A percentile compares a stretch with the other conserved stretches of the same genome.
Conservation (phyloP, 306 rosid genomes). For the Betula pendula region DNA sequence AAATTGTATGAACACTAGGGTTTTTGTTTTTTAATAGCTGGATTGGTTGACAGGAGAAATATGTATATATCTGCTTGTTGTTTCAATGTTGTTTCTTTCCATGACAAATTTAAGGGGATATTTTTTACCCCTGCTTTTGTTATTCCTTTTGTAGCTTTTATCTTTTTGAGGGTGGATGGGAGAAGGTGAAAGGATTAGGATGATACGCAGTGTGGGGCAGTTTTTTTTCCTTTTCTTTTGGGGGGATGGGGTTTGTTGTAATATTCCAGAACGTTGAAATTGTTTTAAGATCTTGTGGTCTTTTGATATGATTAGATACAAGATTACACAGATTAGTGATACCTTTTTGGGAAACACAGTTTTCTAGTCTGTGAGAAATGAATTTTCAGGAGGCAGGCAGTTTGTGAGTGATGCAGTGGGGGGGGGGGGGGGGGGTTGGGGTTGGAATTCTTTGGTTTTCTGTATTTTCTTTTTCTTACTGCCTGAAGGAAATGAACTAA, state of each 20-base stretch:
- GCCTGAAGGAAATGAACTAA: not conserved
- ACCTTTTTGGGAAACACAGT: not conserved
- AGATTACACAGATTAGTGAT: not conserved
- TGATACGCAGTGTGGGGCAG: not conserved
- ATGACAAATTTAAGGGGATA: not conserved
- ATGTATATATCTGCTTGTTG: not conserved
- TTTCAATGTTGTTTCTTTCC: not conserved
- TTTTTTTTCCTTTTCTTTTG: not conserved
- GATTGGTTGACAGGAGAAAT: not conserved
- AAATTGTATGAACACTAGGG: not conserved
- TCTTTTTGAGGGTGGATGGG: not conserved
- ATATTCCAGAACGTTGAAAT: not conserved
- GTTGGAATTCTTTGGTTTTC: not conserved
- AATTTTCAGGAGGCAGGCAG: too few species aligned
- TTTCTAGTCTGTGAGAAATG: not conserved
- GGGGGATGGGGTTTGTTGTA: not conserved
- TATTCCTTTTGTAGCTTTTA: too few species aligned
- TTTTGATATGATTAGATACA: not conserved
- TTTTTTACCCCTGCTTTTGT: not conserved
- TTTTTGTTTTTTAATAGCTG: not conserved
- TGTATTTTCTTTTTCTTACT: not conserved
- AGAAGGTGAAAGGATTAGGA: not conserved
- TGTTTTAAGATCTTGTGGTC: not conserved
- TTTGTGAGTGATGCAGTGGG: not conserved
- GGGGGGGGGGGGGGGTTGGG: too few species aligned